These are phyloP conservation scores for Auriscalpium microsporum DNA, from an alignment of 768 basidiomycete species.

Conservation along the genomic window DNA sequence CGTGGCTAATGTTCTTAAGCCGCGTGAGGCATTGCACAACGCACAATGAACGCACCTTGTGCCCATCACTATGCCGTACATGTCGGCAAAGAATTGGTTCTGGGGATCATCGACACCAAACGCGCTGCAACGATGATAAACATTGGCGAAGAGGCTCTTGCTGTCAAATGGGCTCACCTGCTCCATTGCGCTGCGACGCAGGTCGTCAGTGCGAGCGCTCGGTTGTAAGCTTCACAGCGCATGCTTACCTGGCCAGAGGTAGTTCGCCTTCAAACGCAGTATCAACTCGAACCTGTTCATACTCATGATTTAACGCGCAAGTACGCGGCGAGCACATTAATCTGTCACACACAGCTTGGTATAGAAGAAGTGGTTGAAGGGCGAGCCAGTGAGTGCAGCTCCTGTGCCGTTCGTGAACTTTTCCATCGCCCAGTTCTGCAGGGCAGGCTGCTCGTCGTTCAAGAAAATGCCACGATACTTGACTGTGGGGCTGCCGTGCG, in stretches of 20 bases:
- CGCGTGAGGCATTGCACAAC: background rate
- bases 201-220: background rate
- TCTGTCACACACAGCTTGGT: slow-evolving; percentile 37
- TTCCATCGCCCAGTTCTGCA: slow-evolving; percentile 64
- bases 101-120: slow-evolving; percentile 52
- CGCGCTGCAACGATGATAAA: slow-evolving; percentile 19
- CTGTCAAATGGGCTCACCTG: slow-evolving; percentile 23
- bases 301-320: background rate
- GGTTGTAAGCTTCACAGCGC: background rate
- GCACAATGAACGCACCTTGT: slow-evolving; percentile 35
- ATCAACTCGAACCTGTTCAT: slow-evolving; percentile 53
- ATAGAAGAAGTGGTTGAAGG: slow-evolving; percentile 59
- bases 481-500: slow-evolving; percentile 56
- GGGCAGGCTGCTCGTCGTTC: slow-evolving; percentile 68
- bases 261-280: slow-evolving; percentile 59
- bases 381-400: slow-evolving; percentile 36
- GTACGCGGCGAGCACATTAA: slow-evolving; percentile 8
- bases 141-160: background rate
- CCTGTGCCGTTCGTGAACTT: slow-evolving; percentile 62
- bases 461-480: slow-evolving; percentile 68
- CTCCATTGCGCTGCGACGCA: slow-evolving; percentile 19
- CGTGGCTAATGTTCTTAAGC: slow-evolving; percentile 34
- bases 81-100: slow-evolving; percentile 56
- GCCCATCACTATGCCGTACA: slow-evolving; percentile 64
- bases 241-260: slow-evolving; percentile 50